A percentile compares a stretch with the other conserved stretches of the same genome.
phyloP scores from a whole-genome alignment of 305 asterid species.

The Fraxinus baroniana region DNA sequence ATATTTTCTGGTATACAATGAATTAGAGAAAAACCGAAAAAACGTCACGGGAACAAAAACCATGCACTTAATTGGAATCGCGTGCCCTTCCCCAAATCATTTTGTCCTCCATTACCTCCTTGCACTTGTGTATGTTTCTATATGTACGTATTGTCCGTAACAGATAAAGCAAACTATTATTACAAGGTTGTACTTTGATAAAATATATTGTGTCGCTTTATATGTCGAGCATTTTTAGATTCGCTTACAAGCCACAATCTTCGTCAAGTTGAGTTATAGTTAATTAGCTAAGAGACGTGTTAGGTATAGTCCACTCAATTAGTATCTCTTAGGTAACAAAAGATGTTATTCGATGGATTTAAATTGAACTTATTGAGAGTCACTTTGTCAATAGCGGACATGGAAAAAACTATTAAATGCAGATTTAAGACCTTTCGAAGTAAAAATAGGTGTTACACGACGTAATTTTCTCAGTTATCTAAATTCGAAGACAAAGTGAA shows the following conservation, averaged over 20 bases:
- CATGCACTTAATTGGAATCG: constrained; percentile 43
- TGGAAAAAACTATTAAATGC: too few relatives aligned
- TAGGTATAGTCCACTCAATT: not conserved
- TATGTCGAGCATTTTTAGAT: not conserved
- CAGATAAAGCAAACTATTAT: constrained; percentile 15
- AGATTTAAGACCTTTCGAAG: too few relatives aligned
- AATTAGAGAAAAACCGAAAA: constrained; percentile 17
- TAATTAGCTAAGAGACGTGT: not conserved
- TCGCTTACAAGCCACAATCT: not conserved
- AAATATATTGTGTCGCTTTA: not conserved
- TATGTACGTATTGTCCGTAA: not conserved
- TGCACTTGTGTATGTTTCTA: not conserved
- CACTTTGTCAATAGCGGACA: too few relatives aligned
- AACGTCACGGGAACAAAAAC: too few relatives aligned
- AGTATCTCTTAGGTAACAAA: not conserved
- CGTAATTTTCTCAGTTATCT: not conserved
- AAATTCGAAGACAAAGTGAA: not conserved
- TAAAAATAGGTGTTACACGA: not conserved
- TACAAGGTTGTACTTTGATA: constrained; percentile 23
- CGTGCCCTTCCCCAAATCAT: constrained; percentile 53
- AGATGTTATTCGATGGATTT: not conserved
- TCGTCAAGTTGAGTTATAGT: not conserved
- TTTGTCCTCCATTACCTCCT: constrained; percentile 52
- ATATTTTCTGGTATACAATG: constrained; percentile 23
- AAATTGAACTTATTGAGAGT: too few relatives aligned